Conservation (phyloP, 192 early-diverging fungal species). For the Backusella westeae region DNA sequence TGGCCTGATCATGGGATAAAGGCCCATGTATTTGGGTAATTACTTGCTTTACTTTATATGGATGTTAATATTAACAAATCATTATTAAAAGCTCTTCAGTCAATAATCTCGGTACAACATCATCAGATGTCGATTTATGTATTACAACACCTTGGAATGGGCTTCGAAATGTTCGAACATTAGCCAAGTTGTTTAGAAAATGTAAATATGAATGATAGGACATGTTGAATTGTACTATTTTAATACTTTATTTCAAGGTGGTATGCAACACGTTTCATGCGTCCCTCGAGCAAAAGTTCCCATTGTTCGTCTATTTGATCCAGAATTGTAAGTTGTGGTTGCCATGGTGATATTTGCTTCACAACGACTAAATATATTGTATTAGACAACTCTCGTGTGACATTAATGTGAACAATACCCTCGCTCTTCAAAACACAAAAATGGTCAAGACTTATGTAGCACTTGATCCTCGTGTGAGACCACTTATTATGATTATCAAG, state of each 20-base stretch:
- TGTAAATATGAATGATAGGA: slow-evolving; percentile 40
- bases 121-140: slow-evolving; percentile 91
- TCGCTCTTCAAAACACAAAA: slow-evolving; percentile 86
- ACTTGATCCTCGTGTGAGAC: slow-evolving; percentile 84
- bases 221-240: neutral
- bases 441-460: slow-evolving; percentile 89
- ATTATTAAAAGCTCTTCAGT: slow-evolving; percentile 67
- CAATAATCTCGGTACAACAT: slow-evolving; percentile 81
- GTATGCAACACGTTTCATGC: slow-evolving; percentile 77
- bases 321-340: slow-evolving; percentile 63
- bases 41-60: neutral
- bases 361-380: neutral
- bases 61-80: neutral
- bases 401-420: slow-evolving; percentile 91
- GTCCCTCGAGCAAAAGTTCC: slow-evolving; percentile 89
- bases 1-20: slow-evolving; percentile 78
- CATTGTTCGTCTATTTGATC: slow-evolving; percentile 91
- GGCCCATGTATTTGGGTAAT: slow-evolving; percentile 87
- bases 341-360: neutral
- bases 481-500: slow-evolving; percentile 91
- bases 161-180: slow-evolving; percentile 66
- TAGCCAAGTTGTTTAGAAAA: slow-evolving; percentile 73
- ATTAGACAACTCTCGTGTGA: slow-evolving; percentile 77
- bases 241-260: slow-evolving; percentile 46
- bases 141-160: slow-evolving; percentile 84